phyloP scores from a whole-genome alignment of 2,329 filamentous ascomycete genomes.

The Hymenoscyphus fructigenus region DNA sequence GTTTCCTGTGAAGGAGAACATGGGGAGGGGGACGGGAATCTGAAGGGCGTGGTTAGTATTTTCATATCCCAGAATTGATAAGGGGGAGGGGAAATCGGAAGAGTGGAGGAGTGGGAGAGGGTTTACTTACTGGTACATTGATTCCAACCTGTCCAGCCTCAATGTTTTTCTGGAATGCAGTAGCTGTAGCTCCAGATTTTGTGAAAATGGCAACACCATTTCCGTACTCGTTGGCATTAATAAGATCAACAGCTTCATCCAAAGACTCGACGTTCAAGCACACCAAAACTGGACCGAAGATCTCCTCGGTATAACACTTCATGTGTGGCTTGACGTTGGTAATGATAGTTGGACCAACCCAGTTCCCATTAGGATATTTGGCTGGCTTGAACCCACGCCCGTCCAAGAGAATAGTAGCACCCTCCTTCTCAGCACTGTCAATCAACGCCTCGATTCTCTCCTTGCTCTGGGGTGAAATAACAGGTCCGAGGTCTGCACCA shows the following conservation, averaged over 20 bases:
- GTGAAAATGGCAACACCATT: constrained; percentile 88
- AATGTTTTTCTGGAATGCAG: constrained; percentile 75
- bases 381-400: constrained; percentile 71
- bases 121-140: constrained; percentile 61
- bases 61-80: too few relatives aligned
- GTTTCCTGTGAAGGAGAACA: constrained; percentile 73
- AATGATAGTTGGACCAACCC: constrained; percentile 81
- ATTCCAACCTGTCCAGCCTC: constrained; percentile 85
- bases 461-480: constrained; percentile 78
- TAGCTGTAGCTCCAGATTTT: constrained; percentile 71
- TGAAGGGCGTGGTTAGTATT: neutral
- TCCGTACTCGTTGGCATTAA: constrained; percentile 84
- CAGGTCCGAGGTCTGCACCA: constrained; percentile 76
- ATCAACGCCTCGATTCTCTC: constrained; percentile 76
- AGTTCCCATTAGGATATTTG: constrained; percentile 85
- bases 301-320: constrained; percentile 82
- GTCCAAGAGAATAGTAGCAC: constrained; percentile 79
- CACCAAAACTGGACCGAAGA: constrained; percentile 82
- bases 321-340: constrained; percentile 76
- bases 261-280: constrained; percentile 76
- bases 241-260: constrained; percentile 76
- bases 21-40: constrained; percentile 64
- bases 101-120: neutral
- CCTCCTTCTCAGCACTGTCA: constrained; percentile 73
- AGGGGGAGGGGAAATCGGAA: neutral